These are phyloP conservation scores for Pestalotiopsis sp. DNA, from an alignment of 2,329 filamentous ascomycete species.

Conservation along the genomic window DNA sequence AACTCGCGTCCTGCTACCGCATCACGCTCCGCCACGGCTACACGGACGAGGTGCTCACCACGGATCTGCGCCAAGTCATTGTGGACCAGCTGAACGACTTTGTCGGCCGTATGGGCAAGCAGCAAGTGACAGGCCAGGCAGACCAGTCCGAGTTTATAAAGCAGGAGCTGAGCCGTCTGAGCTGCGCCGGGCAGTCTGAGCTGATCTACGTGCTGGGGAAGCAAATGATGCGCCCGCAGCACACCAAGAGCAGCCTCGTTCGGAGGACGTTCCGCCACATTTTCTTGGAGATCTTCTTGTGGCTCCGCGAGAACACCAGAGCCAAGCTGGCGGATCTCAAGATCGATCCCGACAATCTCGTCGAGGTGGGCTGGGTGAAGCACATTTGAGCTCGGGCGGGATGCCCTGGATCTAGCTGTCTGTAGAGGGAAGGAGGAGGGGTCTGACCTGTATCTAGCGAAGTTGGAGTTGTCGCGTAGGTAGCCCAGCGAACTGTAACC, in stretches of 20 bases:
- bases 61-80: conserved; percentile 54
- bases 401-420: conserved; percentile 2
- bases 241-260: neutral
- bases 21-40: conserved; percentile 71
- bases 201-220: conserved; percentile 60
- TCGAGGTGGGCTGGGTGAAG: conserved; percentile 69
- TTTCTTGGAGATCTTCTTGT: conserved; percentile 57
- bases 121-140: conserved; percentile 32
- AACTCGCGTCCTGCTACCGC: conserved; percentile 59
- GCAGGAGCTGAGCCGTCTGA: conserved; percentile 27
- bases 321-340: conserved; percentile 65
- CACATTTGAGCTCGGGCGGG: conserved; percentile 42
- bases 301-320: conserved; percentile 63
- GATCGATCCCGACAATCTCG: conserved; percentile 57
- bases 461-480: neutral
- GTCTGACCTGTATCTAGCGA: neutral
- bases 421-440: conserved; percentile 10
- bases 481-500: neutral
- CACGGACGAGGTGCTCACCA: conserved; percentile 66
- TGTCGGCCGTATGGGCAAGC: conserved; percentile 37
- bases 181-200: conserved; percentile 42
- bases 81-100: conserved; percentile 59
- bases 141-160: neutral
- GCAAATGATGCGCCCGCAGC: conserved; percentile 52
- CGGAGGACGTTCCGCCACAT: conserved; percentile 28